Percentiles rank a stretch among this genome's conserved stretches.
phyloP scores from a whole-genome alignment of 768 basidiomycete species.

The Tubosaeta sp. region DNA sequence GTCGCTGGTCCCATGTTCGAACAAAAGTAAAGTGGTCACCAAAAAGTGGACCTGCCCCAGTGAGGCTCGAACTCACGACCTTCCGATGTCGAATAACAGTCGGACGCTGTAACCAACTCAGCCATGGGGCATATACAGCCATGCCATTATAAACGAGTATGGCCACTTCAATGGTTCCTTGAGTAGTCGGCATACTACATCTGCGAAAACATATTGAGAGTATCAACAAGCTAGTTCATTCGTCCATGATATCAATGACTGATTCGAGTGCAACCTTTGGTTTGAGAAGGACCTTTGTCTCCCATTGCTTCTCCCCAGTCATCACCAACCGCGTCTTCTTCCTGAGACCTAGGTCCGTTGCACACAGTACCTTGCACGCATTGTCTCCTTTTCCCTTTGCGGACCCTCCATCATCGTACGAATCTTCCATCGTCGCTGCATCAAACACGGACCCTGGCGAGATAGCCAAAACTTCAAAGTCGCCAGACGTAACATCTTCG shows the following conservation, averaged over 20 bases:
- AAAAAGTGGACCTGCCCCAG: conserved; percentile 41
- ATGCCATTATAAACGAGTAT: background rate
- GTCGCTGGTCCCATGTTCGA: too few species aligned
- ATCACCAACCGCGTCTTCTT: conserved; percentile 24
- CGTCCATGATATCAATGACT: conserved; percentile 32
- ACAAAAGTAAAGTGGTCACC: background rate
- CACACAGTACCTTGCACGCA: conserved; percentile 28
- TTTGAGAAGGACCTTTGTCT: conserved; percentile 32
- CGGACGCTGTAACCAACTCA: conserved; percentile 78
- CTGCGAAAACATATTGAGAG: too few species aligned
- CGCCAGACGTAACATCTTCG: conserved; percentile 30
- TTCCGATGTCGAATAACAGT: conserved; percentile 62
- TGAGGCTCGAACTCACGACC: conserved; percentile 69
- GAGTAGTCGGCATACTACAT: too few species aligned
- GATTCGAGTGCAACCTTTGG: conserved; percentile 39
- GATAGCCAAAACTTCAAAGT: conserved; percentile 29
- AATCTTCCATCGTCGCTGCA: conserved; percentile 26
- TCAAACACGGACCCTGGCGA: conserved; percentile 25
- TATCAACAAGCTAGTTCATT: conserved; percentile 10
- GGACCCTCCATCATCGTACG: conserved; percentile 26
- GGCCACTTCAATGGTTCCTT: background rate
- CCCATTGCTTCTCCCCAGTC: conserved; percentile 28
- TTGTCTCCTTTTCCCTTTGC: conserved; percentile 1
- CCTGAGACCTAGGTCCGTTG: conserved; percentile 36
- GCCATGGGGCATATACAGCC: conserved; percentile 55